Evolutionary conservation across 371 early-diverging fungal species (phyloP), one percentile per base, ranked within the genome.

Genomic region (Mortierella sp.): DNA sequence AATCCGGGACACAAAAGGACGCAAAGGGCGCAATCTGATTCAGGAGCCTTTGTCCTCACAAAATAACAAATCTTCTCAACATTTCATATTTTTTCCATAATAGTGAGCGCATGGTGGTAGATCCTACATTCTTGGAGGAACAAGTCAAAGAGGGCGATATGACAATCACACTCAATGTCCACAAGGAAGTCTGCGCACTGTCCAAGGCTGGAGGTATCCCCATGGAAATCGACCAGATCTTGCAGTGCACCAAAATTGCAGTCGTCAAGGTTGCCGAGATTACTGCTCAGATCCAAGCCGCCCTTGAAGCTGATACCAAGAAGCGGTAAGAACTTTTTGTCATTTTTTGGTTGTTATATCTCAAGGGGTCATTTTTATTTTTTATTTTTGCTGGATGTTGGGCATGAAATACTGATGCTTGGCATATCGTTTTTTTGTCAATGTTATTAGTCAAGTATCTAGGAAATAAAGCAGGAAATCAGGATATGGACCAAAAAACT

Each of bases 131-230:
- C 65, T 74, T 96, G 55, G 99, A 99, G 80, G 98, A 98, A 81
- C 95, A 95, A 84, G 89, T 94, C 16, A 91, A 93, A 83, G 92
- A 93, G 57, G 97, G 97, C 16, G 92, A 93, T 55, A 93, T 98
- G 93, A 96, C 97, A 0, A 89, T 98, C 45, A 96, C 97, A 26
- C 90, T 98, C 83, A 99, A 98, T 80, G 91, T 94, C 11, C 96
- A 98, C 88, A 92, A 95, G 68, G 99, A 99, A 88, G 90, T 99
- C 13, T 98, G 98, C 80, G 93, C 97, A 9, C 76, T 99, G 65
- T 92, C 94, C 70, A 98, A 98, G 88, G 95, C 97, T 7, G 99
- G 99, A n/a, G 98, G 98, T 42, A 92, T 94, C 65, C 92, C 96
- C 16, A 81, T 97, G 79, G 91, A 90, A 21, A 83, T 93, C 83